A percentile compares a stretch with the other conserved stretches of the same genome.
Evolutionary conservation across 2,329 filamentous ascomycete genomes (phyloP).

Genomic region (Arthrobotrys iridis): DNA sequence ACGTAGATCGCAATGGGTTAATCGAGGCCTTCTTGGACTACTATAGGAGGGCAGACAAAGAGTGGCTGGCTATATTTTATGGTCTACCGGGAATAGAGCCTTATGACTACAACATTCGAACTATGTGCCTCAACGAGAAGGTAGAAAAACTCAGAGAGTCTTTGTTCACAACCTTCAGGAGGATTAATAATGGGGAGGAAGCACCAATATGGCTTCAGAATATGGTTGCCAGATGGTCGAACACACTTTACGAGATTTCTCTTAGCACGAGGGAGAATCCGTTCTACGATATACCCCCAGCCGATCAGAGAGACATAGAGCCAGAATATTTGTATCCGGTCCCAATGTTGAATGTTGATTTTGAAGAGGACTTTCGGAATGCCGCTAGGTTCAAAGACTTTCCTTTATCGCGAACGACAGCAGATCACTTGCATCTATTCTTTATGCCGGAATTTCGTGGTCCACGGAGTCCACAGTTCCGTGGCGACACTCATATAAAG

Average conservation of each 20-base stretch:
- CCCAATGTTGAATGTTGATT: constrained; percentile 36
- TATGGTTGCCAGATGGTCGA: constrained; percentile 17
- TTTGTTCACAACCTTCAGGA: not conserved
- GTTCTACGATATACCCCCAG: not conserved
- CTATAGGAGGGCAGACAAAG: not conserved
- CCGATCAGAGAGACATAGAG: not conserved
- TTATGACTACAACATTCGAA: not conserved
- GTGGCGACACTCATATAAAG: not conserved
- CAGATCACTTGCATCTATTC: constrained; percentile 23
- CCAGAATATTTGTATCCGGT: not conserved
- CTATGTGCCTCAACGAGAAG: not conserved
- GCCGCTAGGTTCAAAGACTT: not conserved
- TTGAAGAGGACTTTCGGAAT: constrained; percentile 7
- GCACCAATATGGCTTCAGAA: constrained; percentile 16
- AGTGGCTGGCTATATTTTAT: constrained; percentile 27
- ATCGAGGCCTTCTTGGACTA: constrained; percentile 16
- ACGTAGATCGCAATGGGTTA: not conserved
- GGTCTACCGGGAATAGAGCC: not conserved
- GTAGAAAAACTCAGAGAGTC: not conserved
- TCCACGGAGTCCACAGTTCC: not conserved
- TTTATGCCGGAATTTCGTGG: constrained; percentile 21
- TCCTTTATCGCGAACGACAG: not conserved
- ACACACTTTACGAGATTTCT: not conserved
- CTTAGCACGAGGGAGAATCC: not conserved
- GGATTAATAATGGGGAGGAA: not conserved